phyloP scores from a whole-genome alignment of 805 yeast species.

The Cyberlindnera xishuangbannaensis region DNA sequence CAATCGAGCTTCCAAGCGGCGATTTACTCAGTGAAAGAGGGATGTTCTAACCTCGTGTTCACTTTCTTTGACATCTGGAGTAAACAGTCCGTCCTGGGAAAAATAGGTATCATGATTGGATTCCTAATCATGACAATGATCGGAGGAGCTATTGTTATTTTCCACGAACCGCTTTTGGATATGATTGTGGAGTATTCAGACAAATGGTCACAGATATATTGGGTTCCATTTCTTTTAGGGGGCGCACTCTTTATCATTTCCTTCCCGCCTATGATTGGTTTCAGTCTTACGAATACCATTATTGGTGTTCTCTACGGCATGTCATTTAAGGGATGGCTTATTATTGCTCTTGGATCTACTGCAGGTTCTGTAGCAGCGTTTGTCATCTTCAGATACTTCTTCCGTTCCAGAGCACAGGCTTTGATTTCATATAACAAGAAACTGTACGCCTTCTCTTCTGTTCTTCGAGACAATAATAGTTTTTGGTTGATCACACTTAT shows the following conservation, averaged over 20 bases:
- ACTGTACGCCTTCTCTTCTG: constrained; percentile 69
- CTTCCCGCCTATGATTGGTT: constrained; percentile 90
- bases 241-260: constrained; percentile 56
- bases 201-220: constrained; percentile 16
- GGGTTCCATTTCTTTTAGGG: constrained; percentile 44
- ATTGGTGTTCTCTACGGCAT: constrained; percentile 84
- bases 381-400: constrained; percentile 52
- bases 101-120: constrained; percentile 3
- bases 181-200: constrained; percentile 22
- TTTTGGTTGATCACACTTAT: constrained; percentile 64
- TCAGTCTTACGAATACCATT: constrained; percentile 56
- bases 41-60: constrained; percentile 3
- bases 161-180: constrained; percentile 16
- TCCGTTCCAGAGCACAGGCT: constrained; percentile 51
- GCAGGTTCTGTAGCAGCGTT: constrained; percentile 76
- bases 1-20: constrained; percentile 1
- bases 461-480: constrained; percentile 64
- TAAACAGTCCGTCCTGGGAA: constrained; percentile 15
- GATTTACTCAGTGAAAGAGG: constrained; percentile 1
- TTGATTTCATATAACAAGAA: constrained; percentile 56
- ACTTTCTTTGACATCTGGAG: constrained; percentile 9
- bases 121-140: constrained; percentile 1
- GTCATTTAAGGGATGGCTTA: constrained; percentile 66
- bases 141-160: constrained; percentile 11
- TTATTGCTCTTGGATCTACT: constrained; percentile 63